Evolutionary conservation across 2,329 filamentous ascomycete genomes (phyloP), one percentile per base, ranked within the genome.

Genomic region (Diaporthe longicolla): DNA sequence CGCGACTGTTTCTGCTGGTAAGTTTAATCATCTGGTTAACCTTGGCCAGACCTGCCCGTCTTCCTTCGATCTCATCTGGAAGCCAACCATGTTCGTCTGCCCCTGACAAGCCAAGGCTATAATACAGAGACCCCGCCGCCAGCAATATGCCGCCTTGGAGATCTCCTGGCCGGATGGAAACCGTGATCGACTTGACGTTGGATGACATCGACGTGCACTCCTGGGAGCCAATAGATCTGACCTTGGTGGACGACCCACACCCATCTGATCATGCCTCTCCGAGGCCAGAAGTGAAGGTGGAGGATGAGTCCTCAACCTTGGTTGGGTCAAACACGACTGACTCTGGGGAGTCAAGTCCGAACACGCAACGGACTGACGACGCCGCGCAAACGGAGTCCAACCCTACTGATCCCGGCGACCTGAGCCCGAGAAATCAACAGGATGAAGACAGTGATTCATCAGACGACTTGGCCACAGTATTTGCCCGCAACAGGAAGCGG

Each of bases 401-500:
- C 21, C 45, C 48, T n/a, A 59, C 32, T 13, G 26, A 57, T 17
- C 10, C 17, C 45, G 26, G 21, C 26, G 26, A 55, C 5, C 59
- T 58, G 50, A 72, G 43, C 43, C 70, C 61, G 4, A 63, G 21
- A 15, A n/a, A 32, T 21, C 4, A 19, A 8, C 32, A 21, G 7
- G 24, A 40, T 17, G 17, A 40, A 26, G 19, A 15, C 15, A 26
- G 19, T 40, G 45, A 10, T 29, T 50, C 66, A 61, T 29, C 63
- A 50, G 73, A 69, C 2, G n/a, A 21, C 4, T 21, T 69, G 58
- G 8, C 61, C 8, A 13, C 24, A 17, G 48, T 52, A 40, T 32
- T 74, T 37, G 54, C 48, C 17, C 70, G 17, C 5, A 43, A n/a
- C n/a, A 72, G 45, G 26, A 72, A 72, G 55, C 45, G 37, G 15